Base-by-base conservation (phyloP, 2,329 filamentous ascomycete genomes). In the Colletotrichum eremochloae region DNA sequence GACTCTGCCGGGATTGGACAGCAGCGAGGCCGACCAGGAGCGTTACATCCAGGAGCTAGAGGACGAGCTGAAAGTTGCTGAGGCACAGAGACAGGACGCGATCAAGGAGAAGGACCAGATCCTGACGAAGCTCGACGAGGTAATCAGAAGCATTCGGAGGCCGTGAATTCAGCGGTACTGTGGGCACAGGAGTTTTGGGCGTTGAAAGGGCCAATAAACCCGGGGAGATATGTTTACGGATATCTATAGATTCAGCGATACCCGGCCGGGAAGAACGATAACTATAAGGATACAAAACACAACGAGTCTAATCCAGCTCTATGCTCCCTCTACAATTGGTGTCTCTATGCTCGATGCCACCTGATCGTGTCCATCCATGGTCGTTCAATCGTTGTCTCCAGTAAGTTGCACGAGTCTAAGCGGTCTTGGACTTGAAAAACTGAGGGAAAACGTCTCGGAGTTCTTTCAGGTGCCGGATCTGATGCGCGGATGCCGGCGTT, bases 361-460 rank as follows among this genome's bases (percentile, higher is more conserved):
- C 58, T 18, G n/a, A 29, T 58, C 6, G 24, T 36, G 15, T 52
- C 33, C 33, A n/a, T 57, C 9, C 5, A 33, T 4, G 18, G n/a
- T 63, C 57, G 36, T 50, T 44, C 44, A 60, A 31, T 56, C 40
- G 31, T 52, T 24, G 36, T 63, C 38, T 53, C 31, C 20, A 18
- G 38, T 31, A 8, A 31, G 46, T 40, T 42, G 40, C 12, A 15
- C 7, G 18, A 63, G 15, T 57, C 52, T 67, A 71, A 33, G 52
- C 24, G 29, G 57, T 77, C 24, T 75, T 76, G 6, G 83, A 83
- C 81, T 93, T 96, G 86, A 99, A 98, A 74, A 97, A 90, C 69
- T 97, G 91, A 0, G 96, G 95, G 76, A 96, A 98, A 14, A 93
- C 82, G 0, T 84, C 84, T 57, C 93, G 89, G 70, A 99, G 84